Percentiles rank a stretch among this genome's conserved stretches.
These are phyloP conservation scores for Hysterium pulicare DNA, from an alignment of 2,329 filamentous ascomycete genomes.

Conservation along the genomic window DNA sequence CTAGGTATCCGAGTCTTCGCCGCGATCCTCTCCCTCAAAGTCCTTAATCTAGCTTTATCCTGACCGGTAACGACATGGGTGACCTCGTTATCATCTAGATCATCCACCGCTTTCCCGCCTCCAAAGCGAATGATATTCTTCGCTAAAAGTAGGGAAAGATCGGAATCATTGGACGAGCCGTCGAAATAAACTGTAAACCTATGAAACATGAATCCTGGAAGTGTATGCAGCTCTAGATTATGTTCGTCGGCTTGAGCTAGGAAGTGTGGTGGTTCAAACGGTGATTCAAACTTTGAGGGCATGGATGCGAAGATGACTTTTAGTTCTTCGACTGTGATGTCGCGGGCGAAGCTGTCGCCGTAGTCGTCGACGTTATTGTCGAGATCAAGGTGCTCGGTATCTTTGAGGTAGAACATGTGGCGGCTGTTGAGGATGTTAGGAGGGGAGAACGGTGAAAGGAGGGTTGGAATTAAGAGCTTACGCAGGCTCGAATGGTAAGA, in stretches of 20 bases:
- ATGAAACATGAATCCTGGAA: constrained; percentile 36
- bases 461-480: constrained; percentile 13
- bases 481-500: constrained; percentile 63
- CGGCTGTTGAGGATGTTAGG: constrained; percentile 46
- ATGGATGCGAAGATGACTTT: constrained; percentile 39
- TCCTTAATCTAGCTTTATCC: constrained; percentile 41
- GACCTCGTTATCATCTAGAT: constrained; percentile 51
- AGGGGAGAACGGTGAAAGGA: neutral
- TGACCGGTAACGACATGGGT: constrained; percentile 72
- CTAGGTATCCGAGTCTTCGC: constrained; percentile 57
- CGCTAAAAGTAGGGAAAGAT: constrained; percentile 43
- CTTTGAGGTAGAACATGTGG: constrained; percentile 70
- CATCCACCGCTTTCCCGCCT: constrained; percentile 57
- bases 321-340: constrained; percentile 64
- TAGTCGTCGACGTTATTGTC: constrained; percentile 68
- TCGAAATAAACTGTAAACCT: constrained; percentile 46
- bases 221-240: neutral
- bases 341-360: constrained; percentile 78
- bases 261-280: constrained; percentile 19
- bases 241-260: constrained; percentile 27
- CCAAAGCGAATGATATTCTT: constrained; percentile 65
- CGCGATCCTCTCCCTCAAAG: constrained; percentile 41
- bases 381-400: constrained; percentile 54
- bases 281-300: constrained; percentile 16
- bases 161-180: constrained; percentile 11